Evolutionary conservation across 371 early-diverging fungal species (phyloP).

Genomic region (Actinomortierella ambigua): DNA sequence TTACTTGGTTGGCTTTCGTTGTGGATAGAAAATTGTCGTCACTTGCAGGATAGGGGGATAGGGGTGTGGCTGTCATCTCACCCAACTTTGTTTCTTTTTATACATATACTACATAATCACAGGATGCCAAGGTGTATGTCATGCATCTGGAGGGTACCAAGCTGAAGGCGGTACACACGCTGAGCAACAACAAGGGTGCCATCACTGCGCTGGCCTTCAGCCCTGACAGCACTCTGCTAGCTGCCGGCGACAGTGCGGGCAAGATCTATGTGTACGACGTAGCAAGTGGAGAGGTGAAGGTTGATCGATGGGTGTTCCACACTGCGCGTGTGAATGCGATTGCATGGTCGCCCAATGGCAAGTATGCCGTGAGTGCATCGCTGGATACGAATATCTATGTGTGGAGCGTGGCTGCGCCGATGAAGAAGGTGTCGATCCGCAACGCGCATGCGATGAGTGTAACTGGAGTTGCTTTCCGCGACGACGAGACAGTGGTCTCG

Average conservation of each 20-base stretch:
- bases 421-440: conserved; percentile 76
- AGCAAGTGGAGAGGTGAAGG: conserved; percentile 55
- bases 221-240: conserved; percentile 73
- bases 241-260: conserved; percentile 84
- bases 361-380: conserved; percentile 79
- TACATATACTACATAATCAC: neutral
- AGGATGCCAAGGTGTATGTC: conserved; percentile 57
- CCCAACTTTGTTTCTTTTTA: neutral
- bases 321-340: conserved; percentile 82
- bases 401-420: conserved; percentile 85
- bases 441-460: conserved; percentile 88
- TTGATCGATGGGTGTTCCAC: conserved; percentile 90
- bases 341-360: conserved; percentile 79
- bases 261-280: conserved; percentile 80
- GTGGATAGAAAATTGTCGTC: neutral
- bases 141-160: conserved; percentile 35
- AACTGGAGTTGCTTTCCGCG: conserved; percentile 72
- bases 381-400: conserved; percentile 91
- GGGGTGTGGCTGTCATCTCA: neutral
- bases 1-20: too few relatives aligned
- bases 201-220: conserved; percentile 82
- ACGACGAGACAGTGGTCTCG: conserved; percentile 65
- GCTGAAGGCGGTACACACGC: conserved; percentile 30
- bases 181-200: conserved; percentile 63
- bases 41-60: neutral